These are phyloP conservation scores for Kodamaea kakaduensis DNA, from an alignment of 805 yeast genomes.

Conservation along the genomic window DNA sequence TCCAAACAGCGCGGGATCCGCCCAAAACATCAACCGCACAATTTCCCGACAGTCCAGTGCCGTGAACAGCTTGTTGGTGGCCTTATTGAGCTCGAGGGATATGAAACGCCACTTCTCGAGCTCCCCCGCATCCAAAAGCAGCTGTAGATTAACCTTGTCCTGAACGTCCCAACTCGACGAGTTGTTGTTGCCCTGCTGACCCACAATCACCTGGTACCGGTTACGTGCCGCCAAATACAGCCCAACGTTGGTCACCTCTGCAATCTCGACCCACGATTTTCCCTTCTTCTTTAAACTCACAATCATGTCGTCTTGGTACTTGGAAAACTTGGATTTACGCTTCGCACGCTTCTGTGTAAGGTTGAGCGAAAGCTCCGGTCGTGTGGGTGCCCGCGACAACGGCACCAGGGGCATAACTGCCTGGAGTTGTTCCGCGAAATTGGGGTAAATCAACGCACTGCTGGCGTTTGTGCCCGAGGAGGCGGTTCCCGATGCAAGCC, in stretches of 20 bases:
- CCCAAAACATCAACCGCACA: constrained; percentile 49
- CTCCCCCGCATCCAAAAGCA: constrained; percentile 64
- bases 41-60: constrained; percentile 54
- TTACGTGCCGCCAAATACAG: constrained; percentile 71
- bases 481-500: constrained; percentile 4
- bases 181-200: constrained; percentile 74
- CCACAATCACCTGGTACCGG: constrained; percentile 74
- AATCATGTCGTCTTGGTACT: constrained; percentile 64
- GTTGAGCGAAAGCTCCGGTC: constrained; percentile 41
- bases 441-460: constrained; percentile 16
- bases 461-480: constrained; percentile 4
- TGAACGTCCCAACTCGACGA: constrained; percentile 57
- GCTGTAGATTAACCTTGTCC: constrained; percentile 49
- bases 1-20: constrained; percentile 55
- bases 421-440: constrained; percentile 26
- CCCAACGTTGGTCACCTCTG: constrained; percentile 59
- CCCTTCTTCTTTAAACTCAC: constrained; percentile 59
- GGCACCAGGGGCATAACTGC: constrained; percentile 48
- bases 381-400: constrained; percentile 35
- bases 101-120: constrained; percentile 64
- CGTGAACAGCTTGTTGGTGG: constrained; percentile 48
- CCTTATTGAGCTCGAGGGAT: constrained; percentile 56
- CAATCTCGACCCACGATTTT: constrained; percentile 70
- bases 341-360: constrained; percentile 48
- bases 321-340: constrained; percentile 65